phyloP scores from a whole-genome alignment of 2,329 filamentous ascomycete genomes.

The Alternaria novae-zelandiae region DNA sequence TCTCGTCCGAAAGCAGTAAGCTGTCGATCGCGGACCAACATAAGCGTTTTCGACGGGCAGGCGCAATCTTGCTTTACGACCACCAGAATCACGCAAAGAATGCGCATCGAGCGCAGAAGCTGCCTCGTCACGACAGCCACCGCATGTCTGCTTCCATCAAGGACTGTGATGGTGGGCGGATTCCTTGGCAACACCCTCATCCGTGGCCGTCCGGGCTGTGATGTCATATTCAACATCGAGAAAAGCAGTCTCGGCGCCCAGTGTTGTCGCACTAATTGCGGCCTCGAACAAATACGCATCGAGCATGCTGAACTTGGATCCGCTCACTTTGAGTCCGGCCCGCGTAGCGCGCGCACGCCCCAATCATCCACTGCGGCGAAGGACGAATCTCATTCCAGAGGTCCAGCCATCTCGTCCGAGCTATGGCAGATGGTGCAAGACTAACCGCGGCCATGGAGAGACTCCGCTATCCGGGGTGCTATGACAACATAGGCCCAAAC shows the following conservation, averaged over 20 bases:
- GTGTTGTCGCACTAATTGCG: not conserved
- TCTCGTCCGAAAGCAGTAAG: slow-evolving; percentile 8
- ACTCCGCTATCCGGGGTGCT: slow-evolving; percentile 4
- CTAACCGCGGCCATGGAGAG: slow-evolving; percentile 1
- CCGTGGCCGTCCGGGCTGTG: not conserved
- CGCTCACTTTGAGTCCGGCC: not conserved
- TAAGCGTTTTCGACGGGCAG: not conserved
- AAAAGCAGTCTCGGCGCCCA: not conserved
- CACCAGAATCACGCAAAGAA: not conserved
- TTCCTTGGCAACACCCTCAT: not conserved
- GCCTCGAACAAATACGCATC: slow-evolving; percentile 4
- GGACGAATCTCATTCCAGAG: not conserved
- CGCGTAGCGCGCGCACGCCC: not conserved
- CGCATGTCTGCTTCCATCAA: not conserved
- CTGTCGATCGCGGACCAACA: slow-evolving; percentile 1
- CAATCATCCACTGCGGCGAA: not conserved
- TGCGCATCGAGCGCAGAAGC: not conserved
- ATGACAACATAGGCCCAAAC: slow-evolving; percentile 3
- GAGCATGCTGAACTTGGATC: not conserved
- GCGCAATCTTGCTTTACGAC: not conserved
- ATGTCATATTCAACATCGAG: slow-evolving; percentile 4
- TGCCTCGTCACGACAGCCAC: not conserved
- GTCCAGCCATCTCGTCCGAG: slow-evolving; percentile 2
- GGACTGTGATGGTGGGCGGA: not conserved
- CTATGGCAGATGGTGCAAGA: not conserved